Conservation (phyloP, 208 protist species). For the Trypanosoma platydactyli region DNA sequence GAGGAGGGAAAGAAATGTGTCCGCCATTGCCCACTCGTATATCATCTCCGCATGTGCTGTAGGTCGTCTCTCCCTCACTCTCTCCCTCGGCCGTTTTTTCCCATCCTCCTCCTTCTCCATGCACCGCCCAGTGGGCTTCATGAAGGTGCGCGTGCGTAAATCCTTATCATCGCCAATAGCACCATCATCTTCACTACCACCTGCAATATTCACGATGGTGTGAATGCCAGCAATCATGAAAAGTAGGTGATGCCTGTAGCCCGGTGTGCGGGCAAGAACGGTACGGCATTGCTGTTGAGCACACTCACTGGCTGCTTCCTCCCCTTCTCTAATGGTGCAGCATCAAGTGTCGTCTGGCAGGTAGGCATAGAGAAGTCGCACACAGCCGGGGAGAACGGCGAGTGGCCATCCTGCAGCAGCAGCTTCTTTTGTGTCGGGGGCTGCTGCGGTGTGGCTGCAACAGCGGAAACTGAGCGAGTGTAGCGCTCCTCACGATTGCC, state of each 20-base stretch:
- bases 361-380: slow-evolving; percentile 21
- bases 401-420: slow-evolving; percentile 7
- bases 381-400: slow-evolving; percentile 36
- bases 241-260: slow-evolving; percentile 18
- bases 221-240: slow-evolving; percentile 1
- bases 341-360: background rate
- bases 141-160: background rate
- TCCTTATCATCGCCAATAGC: no score
- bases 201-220: background rate
- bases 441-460: slow-evolving; percentile 18
- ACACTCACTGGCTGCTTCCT: slow-evolving; percentile 15
- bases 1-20: no score
- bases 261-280: slow-evolving; percentile 31
- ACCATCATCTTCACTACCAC: no score
- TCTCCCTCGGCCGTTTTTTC: background rate
- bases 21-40: no score
- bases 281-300: slow-evolving; percentile 42
- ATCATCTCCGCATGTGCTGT: no score
- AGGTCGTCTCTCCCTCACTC: background rate
- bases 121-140: background rate
- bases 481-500: no score
- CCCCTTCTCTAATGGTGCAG: slow-evolving; percentile 15
- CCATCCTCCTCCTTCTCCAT: background rate
- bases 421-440: slow-evolving; percentile 17
- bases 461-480: background rate